These are phyloP conservation scores for Alternaria conjuncta DNA, from an alignment of 2,329 filamentous ascomycete genomes.

Conservation along the genomic window DNA sequence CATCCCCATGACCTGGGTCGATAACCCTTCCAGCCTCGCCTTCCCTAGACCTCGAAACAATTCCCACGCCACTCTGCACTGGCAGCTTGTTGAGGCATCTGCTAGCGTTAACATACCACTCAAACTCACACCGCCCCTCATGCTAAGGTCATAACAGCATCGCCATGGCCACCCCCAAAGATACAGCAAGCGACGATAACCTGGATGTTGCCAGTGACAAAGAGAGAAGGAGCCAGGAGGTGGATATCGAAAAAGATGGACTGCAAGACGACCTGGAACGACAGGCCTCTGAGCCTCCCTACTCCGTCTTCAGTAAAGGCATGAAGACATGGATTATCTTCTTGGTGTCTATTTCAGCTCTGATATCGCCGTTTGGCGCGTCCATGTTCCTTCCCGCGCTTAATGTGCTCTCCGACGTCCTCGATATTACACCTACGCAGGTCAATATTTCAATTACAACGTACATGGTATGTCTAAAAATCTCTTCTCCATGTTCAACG, in stretches of 20 bases:
- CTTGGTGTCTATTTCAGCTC: slow-evolving; percentile 51
- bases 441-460: slow-evolving; percentile 61
- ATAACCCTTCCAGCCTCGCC: neutral
- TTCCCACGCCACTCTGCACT: neutral
- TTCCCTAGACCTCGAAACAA: neutral
- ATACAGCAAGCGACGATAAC: neutral
- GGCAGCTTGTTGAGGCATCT: neutral
- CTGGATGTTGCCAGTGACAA: neutral
- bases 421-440: slow-evolving; percentile 52
- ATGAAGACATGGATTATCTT: slow-evolving; percentile 59
- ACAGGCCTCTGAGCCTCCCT: slow-evolving; percentile 36
- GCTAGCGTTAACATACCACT: neutral
- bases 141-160: neutral
- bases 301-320: slow-evolving; percentile 35
- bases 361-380: slow-evolving; percentile 59
- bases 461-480: slow-evolving; percentile 49
- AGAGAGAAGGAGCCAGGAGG: neutral
- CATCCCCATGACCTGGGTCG: neutral
- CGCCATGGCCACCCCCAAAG: slow-evolving; percentile 1
- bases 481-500: neutral
- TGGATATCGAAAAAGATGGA: slow-evolving; percentile 25
- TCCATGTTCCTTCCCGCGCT: slow-evolving; percentile 49
- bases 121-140: neutral
- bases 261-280: slow-evolving; percentile 17
- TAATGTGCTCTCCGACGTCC: slow-evolving; percentile 42